Percentiles rank a stretch among this genome's conserved stretches.
Conservation (phyloP, 805 yeast genomes). For the Brettanomyces sp. region DNA sequence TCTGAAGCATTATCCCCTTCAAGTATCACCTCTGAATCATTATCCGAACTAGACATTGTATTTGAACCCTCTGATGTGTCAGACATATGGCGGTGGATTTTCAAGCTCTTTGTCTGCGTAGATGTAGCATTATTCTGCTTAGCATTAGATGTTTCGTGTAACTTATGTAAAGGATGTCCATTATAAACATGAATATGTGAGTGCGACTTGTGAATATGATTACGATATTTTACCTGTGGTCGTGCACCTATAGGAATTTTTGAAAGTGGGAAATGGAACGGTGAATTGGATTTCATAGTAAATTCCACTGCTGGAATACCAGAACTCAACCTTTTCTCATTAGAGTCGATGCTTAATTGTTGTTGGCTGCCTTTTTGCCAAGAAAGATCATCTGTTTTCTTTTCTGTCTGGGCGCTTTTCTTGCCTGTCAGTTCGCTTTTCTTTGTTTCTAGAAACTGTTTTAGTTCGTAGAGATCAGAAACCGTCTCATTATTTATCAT, state of each 20-base stretch:
- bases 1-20: constrained; percentile 1
- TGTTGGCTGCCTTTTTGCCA: background rate
- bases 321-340: too few species aligned
- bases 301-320: constrained; percentile 5
- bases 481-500: constrained; percentile 14
- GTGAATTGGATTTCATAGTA: constrained; percentile 9
- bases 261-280: constrained; percentile 21
- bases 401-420: background rate
- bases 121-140: background rate
- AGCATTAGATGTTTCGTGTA: background rate
- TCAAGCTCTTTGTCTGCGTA: too few species aligned
- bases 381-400: background rate
- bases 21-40: constrained; percentile 2
- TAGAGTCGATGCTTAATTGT: background rate
- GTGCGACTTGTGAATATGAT: background rate
- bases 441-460: constrained; percentile 26
- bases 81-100: background rate
- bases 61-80: background rate
- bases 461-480: constrained; percentile 28
- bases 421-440: constrained; percentile 13
- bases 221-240: constrained; percentile 5
- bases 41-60: background rate
- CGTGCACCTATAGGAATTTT: constrained; percentile 8
- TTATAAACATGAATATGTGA: background rate
- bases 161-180: background rate